Percentiles rank a stretch among this genome's conserved stretches.
These are phyloP conservation scores for Millerago galiae DNA, from an alignment of 805 yeast genomes.

Conservation along the genomic window DNA sequence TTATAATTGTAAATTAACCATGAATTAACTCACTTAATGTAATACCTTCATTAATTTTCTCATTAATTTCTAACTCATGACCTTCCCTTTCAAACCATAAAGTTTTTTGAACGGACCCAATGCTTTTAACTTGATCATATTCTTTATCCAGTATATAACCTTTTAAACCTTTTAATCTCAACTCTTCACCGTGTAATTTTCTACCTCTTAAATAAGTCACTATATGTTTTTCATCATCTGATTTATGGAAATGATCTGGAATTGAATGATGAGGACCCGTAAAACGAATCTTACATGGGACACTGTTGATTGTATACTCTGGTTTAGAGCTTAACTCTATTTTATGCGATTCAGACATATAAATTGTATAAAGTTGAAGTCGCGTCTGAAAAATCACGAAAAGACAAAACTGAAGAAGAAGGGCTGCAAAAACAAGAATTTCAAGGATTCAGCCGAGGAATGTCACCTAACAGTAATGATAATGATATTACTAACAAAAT, in stretches of 20 bases:
- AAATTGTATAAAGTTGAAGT: not conserved
- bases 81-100: constrained; percentile 36
- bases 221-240: constrained; percentile 5
- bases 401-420: no score
- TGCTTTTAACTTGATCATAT: constrained; percentile 14
- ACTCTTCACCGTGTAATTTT: constrained; percentile 25
- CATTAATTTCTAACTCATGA: constrained; percentile 19
- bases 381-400: not conserved
- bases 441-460: no score
- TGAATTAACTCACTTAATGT: constrained; percentile 22
- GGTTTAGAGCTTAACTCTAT: not conserved
- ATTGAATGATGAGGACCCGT: constrained; percentile 15
- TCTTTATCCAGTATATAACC: constrained; percentile 20
- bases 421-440: no score
- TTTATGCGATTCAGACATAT: constrained; percentile 1
- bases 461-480: no score
- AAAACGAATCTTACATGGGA: constrained; percentile 23
- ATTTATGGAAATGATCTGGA: constrained; percentile 14
- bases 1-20: constrained; percentile 3
- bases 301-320: constrained; percentile 13
- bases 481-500: no score
- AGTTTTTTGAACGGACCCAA: constrained; percentile 12
- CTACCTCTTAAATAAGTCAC: constrained; percentile 30
- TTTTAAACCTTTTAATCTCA: constrained; percentile 5
- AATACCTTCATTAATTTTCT: constrained; percentile 25